Evolutionary conservation across 2,329 filamentous ascomycete genomes (phyloP).

Genomic region (Aspergillus sp.): DNA sequence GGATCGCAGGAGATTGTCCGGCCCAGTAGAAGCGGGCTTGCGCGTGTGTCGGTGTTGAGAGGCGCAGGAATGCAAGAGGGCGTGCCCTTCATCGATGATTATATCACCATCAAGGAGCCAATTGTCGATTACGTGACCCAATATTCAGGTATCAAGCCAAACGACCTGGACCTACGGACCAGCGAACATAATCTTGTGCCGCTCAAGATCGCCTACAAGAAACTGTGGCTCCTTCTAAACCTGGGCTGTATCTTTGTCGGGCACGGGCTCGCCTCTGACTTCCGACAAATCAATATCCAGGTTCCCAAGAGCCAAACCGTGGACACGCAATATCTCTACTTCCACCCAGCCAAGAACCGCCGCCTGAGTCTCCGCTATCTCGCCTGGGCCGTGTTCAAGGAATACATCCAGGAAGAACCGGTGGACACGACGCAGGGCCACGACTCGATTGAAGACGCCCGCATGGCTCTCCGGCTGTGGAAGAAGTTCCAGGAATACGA

Average conservation of each 20-base stretch:
- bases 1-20: constrained; percentile 86
- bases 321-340: constrained; percentile 89
- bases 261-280: constrained; percentile 88
- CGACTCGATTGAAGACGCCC: constrained; percentile 90
- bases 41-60: constrained; percentile 84
- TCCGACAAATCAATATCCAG: constrained; percentile 96
- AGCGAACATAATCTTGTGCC: constrained; percentile 75
- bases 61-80: constrained; percentile 70
- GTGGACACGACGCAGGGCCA: constrained; percentile 47
- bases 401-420: constrained; percentile 85
- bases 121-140: constrained; percentile 93
- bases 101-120: constrained; percentile 81
- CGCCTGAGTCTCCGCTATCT: constrained; percentile 86
- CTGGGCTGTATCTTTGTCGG: constrained; percentile 89
- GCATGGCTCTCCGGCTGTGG: constrained; percentile 81
- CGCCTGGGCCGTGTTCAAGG: constrained; percentile 81
- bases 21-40: constrained; percentile 81
- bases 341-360: constrained; percentile 68
- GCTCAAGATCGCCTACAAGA: constrained; percentile 92
- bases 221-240: constrained; percentile 93
- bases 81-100: constrained; percentile 90
- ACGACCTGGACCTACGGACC: constrained; percentile 72
- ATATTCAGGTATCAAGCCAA: constrained; percentile 81
- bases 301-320: constrained; percentile 84
- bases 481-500: constrained; percentile 83